These are phyloP conservation scores for Colletotrichum sp. DNA, from an alignment of 2,329 filamentous ascomycete species.

Conservation along the genomic window DNA sequence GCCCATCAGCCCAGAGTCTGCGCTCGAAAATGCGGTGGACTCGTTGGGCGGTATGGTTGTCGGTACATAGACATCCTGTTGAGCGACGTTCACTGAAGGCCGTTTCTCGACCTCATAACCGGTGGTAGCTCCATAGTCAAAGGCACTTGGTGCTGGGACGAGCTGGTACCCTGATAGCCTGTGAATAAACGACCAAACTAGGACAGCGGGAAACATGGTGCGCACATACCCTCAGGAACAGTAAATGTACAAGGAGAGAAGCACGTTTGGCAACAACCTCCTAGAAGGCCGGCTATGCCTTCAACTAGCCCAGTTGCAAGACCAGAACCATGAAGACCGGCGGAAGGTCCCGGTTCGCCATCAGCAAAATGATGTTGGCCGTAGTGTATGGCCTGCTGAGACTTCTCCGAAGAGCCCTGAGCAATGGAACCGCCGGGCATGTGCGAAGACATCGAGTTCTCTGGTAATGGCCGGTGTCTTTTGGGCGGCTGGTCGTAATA, in stretches of 20 bases:
- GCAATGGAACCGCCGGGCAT: conserved; percentile 26
- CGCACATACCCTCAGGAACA: conserved; percentile 34
- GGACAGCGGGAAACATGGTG: not conserved
- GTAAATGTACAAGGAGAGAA: conserved; percentile 21
- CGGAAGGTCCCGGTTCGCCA: conserved; percentile 3
- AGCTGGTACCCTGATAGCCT: conserved; percentile 37
- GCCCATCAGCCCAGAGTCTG: conserved; percentile 29
- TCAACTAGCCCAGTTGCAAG: conserved; percentile 8
- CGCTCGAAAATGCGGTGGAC: conserved; percentile 31
- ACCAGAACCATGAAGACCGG: conserved; percentile 18
- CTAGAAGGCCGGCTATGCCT: conserved; percentile 31
- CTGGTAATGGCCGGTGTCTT: conserved; percentile 33
- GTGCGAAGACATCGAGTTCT: conserved; percentile 35
- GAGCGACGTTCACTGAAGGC: conserved; percentile 20
- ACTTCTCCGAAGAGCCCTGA: conserved; percentile 37
- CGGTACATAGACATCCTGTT: conserved; percentile 21
- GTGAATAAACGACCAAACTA: not conserved
- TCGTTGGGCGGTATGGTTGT: conserved; percentile 30
- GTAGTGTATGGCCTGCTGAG: conserved; percentile 24
- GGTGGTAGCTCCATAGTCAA: conserved; percentile 32
- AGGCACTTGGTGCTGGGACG: conserved; percentile 25
- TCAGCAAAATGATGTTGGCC: conserved; percentile 25
- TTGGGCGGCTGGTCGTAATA: conserved; percentile 30
- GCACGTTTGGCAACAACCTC: conserved; percentile 36
- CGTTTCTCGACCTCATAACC: conserved; percentile 35